These are phyloP conservation scores for Euphorbia tirucalli DNA, from an alignment of 345 rosid genomes.

Conservation along the genomic window DNA sequence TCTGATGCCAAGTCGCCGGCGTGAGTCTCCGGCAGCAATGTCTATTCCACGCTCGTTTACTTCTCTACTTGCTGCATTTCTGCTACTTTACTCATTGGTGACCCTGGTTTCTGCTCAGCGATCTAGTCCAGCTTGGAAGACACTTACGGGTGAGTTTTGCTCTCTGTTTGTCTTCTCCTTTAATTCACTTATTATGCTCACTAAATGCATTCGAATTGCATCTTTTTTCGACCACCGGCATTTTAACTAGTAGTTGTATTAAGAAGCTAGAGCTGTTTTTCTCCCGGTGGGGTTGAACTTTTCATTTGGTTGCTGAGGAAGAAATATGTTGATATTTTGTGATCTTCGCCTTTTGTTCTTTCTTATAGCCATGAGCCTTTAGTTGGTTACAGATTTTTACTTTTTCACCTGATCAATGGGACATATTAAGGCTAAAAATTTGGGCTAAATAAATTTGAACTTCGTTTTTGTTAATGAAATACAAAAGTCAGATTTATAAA, in stretches of 20 bases:
- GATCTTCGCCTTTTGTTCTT: no score
- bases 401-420: no score
- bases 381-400: no score
- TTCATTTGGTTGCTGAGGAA: conserved; percentile 6
- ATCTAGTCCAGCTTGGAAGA: conserved; percentile 11
- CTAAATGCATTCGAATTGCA: no score
- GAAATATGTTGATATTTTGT: neutral
- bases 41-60: neutral
- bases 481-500: no score
- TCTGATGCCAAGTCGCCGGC: neutral
- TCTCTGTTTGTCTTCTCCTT: neutral
- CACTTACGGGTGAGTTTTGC: conserved; percentile 13
- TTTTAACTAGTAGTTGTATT: no score
- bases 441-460: no score
- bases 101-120: conserved; percentile 9
- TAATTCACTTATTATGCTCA: neutral
- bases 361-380: no score
- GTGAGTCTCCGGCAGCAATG: conserved; percentile 14
- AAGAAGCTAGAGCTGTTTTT: no score
- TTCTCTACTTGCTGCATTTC: neutral
- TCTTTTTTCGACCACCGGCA: no score
- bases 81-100: conserved; percentile 3
- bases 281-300: neutral
- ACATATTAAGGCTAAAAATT: no score
- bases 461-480: no score